Percentiles rank a stretch among this genome's conserved stretches.
Evolutionary conservation across 2,329 filamentous ascomycete species (phyloP).

Genomic region (Aspergillus felis): DNA sequence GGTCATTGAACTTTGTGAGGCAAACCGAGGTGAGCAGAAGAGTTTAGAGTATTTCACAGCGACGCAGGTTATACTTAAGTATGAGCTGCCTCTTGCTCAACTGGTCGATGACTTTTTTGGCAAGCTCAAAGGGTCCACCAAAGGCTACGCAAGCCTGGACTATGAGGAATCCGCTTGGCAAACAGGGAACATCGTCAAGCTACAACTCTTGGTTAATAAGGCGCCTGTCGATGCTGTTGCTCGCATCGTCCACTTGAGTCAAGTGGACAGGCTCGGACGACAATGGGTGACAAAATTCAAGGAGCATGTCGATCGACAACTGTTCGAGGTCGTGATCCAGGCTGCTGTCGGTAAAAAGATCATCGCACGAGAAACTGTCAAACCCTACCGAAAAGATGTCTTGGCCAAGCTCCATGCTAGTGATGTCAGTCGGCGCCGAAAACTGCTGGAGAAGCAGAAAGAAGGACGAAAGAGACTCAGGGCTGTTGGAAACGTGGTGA

Average conservation of each 20-base stretch:
- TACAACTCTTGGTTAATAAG: slow-evolving; percentile 92
- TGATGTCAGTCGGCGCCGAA: slow-evolving; percentile 76
- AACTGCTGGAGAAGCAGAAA: slow-evolving; percentile 94
- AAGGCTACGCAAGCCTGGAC: slow-evolving; percentile 92
- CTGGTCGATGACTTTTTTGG: slow-evolving; percentile 97
- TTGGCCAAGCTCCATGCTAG: slow-evolving; percentile 87
- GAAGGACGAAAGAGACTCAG: slow-evolving; percentile 85
- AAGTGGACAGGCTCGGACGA: slow-evolving; percentile 74
- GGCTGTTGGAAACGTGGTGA: slow-evolving; percentile 78
- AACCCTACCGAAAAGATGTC: slow-evolving; percentile 95
- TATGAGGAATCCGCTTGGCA: slow-evolving; percentile 95
- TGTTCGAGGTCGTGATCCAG: slow-evolving; percentile 97
- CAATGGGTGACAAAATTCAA: slow-evolving; percentile 96
- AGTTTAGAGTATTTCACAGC: slow-evolving; percentile 87
- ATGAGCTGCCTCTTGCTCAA: slow-evolving; percentile 81
- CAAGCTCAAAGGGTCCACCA: slow-evolving; percentile 88
- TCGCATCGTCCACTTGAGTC: slow-evolving; percentile 79
- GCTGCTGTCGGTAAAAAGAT: slow-evolving; percentile 78
- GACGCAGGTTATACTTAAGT: slow-evolving; percentile 91
- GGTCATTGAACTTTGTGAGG: slow-evolving; percentile 91
- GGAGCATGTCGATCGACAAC: slow-evolving; percentile 90
- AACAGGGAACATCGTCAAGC: slow-evolving; percentile 73
- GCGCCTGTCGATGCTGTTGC: slow-evolving; percentile 88
- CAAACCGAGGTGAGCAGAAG: slow-evolving; percentile 80
- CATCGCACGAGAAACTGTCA: slow-evolving; percentile 88